A percentile compares a stretch with the other conserved stretches of the same genome.
Conservation (phyloP, 495 filamentous ascomycete genomes). For the Aspergillus diversus region DNA sequence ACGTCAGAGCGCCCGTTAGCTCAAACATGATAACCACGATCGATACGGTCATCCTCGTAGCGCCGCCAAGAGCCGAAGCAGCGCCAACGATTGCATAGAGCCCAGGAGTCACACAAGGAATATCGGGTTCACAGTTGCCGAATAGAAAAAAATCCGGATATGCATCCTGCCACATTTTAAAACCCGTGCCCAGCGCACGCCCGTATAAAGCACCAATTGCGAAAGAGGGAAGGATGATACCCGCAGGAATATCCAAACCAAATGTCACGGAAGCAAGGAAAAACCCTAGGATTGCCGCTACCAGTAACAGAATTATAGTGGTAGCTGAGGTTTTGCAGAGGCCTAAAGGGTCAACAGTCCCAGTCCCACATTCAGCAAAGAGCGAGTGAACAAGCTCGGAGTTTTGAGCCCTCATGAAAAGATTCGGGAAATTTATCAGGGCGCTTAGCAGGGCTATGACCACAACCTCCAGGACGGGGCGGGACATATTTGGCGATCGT, state of each 20-base stretch:
- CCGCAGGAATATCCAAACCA: constrained; percentile 94
- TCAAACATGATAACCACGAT: constrained; percentile 99
- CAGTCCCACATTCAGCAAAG: constrained; percentile 84
- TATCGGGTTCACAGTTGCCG: constrained; percentile 79
- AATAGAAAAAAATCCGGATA: constrained; percentile 80
- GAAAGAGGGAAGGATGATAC: constrained; percentile 97
- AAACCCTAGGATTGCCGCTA: constrained; percentile 81
- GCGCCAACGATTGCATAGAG: constrained; percentile 97
- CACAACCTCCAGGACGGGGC: constrained; percentile 76
- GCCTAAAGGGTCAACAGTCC: constrained; percentile 79
- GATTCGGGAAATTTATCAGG: constrained; percentile 90
- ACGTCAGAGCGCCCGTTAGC: constrained; percentile 91
- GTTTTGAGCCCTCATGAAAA: constrained; percentile 90
- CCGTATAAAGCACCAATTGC: constrained; percentile 92
- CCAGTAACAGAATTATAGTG: constrained; percentile 76
- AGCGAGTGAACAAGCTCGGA: constrained; percentile 90
- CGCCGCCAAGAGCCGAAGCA: constrained; percentile 91
- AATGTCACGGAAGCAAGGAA: constrained; percentile 88
- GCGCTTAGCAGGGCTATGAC: constrained; percentile 78
- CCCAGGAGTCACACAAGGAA: constrained; percentile 89
- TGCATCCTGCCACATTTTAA: constrained; percentile 85
- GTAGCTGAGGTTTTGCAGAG: constrained; percentile 81
- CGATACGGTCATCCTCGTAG: constrained; percentile 95
- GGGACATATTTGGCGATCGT: constrained; percentile 55
- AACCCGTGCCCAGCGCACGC: constrained; percentile 84